Conservation (phyloP, 352 stramenopile species). For the Pythium dissimile region DNA sequence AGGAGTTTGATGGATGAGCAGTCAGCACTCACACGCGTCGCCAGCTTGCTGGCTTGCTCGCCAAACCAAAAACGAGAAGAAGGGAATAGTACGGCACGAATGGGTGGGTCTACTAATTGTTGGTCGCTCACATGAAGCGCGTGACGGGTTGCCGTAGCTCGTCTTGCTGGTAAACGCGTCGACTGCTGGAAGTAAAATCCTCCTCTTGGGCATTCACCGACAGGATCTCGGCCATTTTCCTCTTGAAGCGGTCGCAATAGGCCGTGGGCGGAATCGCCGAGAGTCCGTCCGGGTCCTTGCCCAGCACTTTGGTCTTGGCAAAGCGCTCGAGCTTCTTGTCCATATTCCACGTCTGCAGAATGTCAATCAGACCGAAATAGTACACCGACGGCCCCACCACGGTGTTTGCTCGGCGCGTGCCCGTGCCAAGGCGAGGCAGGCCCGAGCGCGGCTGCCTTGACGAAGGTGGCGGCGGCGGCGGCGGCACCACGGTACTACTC, state of each 20-base stretch:
- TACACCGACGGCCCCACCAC: conserved; percentile 85
- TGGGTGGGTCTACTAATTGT: no score
- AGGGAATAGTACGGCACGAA: not conserved
- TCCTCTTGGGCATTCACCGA: conserved; percentile 68
- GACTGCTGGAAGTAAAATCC: conserved; percentile 38
- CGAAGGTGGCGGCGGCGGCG: not conserved
- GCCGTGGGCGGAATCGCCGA: conserved; percentile 73
- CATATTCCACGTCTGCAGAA: conserved; percentile 89
- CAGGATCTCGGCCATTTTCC: conserved; percentile 85
- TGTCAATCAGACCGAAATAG: conserved; percentile 88
- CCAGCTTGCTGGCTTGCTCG: conserved; percentile 32
- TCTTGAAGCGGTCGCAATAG: conserved; percentile 89
- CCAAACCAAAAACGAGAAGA: not conserved
- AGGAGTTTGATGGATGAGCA: no score
- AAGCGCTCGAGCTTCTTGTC: conserved; percentile 90
- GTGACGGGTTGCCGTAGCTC: conserved; percentile 8
- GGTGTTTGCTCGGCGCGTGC: conserved; percentile 80
- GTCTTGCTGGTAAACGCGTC: not conserved
- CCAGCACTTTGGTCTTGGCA: conserved; percentile 80
- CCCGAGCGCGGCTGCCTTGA: conserved; percentile 28
- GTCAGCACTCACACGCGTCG: no score
- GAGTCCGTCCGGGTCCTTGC: conserved; percentile 74
- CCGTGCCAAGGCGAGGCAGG: conserved; percentile 55
- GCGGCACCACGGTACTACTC: conserved; percentile 1
- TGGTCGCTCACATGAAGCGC: conserved; percentile 20